Conservation (phyloP, 441 rosid genomes). For the Erodium texanum region DNA sequence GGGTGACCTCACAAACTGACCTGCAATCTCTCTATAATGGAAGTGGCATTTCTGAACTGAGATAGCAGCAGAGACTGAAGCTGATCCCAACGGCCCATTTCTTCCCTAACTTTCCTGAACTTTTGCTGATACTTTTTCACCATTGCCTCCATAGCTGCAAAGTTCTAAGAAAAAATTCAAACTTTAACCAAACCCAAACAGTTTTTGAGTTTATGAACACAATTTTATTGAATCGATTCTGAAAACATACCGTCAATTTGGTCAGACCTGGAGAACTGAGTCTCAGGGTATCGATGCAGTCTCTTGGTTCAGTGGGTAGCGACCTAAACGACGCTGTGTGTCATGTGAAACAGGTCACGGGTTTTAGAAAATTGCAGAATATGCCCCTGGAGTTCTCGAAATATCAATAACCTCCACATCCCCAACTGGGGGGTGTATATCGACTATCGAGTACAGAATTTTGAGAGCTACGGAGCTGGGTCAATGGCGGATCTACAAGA, state of each 20-base stretch:
- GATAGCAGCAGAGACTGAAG: constrained; percentile 52
- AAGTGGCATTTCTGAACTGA: constrained; percentile 51
- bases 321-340: background rate
- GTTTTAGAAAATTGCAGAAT: background rate
- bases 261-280: background rate
- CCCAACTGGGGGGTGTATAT: too few species aligned
- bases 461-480: background rate
- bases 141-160: constrained; percentile 43
- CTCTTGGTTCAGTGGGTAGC: background rate
- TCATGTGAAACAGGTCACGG: background rate
- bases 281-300: background rate
- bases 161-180: background rate
- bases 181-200: background rate
- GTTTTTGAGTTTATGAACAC: background rate
- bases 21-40: constrained; percentile 58
- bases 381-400: background rate
- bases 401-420: background rate
- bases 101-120: constrained; percentile 46
- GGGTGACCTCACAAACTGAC: constrained; percentile 19
- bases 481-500: constrained; percentile 8
- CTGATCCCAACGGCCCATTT: constrained; percentile 56
- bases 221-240: background rate
- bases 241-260: background rate
- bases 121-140: constrained; percentile 63
- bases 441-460: background rate